Base-by-base conservation (phyloP, 164 flowering plant species). In the Dillenia suffruticosa region DNA sequence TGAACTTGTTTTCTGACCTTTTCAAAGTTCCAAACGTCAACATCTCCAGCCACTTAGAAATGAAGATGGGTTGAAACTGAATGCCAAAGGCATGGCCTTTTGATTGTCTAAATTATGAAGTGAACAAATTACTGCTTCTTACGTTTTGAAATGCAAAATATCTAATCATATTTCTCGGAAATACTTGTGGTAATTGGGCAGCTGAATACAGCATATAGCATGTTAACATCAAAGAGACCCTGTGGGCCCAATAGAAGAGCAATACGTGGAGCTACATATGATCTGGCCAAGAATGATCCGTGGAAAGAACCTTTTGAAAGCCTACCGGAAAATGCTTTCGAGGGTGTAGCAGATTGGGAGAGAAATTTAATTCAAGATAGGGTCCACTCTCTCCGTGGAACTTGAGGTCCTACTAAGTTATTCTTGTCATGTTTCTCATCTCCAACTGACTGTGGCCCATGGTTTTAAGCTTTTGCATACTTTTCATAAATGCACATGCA, bases 281-380 rank as follows among this genome's bases (percentile, higher is more conserved):
- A 90, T 79, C 74, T 90, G 58, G 84, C 89, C 1, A 89, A 89
- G 72, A 80, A 87, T 62, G 89, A 86, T 59, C 92, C 85, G 1
- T 76, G 93, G 93, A 91, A 91, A 73, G 92, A 89, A 73, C 89
- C 96, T 0, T 85, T 94, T 68, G 96, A 94, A 73, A 81, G 62
- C 73, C 90, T 94, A 54, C 84, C 89, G 16, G 93, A 87, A 32
- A 44, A 81, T 74, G 98, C 96, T 44, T 94, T 94, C 65, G 87
- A 68, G 65, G 77, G 63, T 69, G 52, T 94, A 47, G 84, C 98
- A 63, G 91, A 78, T 19, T 90, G 98, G 97, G 96, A 94, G 66
- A 86, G 97, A 73, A 82, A 72, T 11, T 61, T 86, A 77, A 85
- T 91, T 72, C 87, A 82, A 71, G 95, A 86, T 15, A 80, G 84